phyloP scores from a whole-genome alignment of 441 rosid genomes.

The Rhodomyrtus psidioides region DNA sequence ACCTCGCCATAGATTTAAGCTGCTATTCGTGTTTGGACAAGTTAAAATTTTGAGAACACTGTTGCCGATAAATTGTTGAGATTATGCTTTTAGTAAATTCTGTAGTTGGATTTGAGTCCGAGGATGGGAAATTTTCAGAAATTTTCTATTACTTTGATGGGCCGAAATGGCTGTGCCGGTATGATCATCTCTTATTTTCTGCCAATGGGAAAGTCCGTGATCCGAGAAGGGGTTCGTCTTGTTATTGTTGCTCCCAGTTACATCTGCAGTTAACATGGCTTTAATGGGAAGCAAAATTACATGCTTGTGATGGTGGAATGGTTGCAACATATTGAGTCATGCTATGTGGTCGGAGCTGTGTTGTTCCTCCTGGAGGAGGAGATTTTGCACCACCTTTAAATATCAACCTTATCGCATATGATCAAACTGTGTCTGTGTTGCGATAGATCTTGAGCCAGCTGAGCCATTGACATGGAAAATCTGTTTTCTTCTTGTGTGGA shows the following conservation, averaged over 20 bases:
- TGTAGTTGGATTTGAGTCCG: conserved; percentile 20
- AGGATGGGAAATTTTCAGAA: neutral
- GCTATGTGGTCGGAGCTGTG: neutral
- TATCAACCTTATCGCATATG: neutral
- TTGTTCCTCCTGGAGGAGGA: neutral
- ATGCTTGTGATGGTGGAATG: neutral
- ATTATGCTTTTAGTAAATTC: conserved; percentile 3
- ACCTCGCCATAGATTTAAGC: conserved; percentile 5
- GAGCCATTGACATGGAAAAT: neutral
- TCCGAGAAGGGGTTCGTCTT: neutral
- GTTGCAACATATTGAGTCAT: neutral
- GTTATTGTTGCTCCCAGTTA: neutral
- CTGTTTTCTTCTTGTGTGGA: neutral
- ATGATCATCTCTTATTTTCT: neutral
- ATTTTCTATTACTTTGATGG: neutral
- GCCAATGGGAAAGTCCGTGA: neutral
- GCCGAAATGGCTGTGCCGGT: neutral
- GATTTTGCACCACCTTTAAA: neutral
- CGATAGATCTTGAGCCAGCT: neutral
- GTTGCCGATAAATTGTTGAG: neutral
- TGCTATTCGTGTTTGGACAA: conserved; percentile 1
- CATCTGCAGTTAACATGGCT: neutral
- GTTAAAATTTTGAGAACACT: conserved; percentile 10
- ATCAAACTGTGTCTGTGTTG: neutral
- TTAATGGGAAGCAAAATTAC: neutral